Evolutionary conservation across 257 asterid genomes (phyloP).

Genomic region (Petrea volubilis): DNA sequence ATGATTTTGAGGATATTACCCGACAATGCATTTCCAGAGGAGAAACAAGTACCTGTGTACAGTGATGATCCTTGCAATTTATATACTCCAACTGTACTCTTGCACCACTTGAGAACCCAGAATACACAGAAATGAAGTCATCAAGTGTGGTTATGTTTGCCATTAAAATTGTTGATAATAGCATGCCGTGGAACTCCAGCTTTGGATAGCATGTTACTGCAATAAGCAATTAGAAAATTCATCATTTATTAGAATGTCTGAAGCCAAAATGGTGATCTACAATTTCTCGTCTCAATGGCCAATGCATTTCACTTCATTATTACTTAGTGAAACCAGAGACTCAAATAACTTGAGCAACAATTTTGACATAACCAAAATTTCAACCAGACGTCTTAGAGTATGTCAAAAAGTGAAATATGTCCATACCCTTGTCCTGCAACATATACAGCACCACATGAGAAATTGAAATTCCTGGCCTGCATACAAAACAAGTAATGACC

Average conservation of each 20-base stretch:
- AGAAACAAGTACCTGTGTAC: slow-evolving; percentile 71
- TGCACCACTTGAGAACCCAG: slow-evolving; percentile 88
- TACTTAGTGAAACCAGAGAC: slow-evolving; percentile 13
- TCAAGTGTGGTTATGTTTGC: slow-evolving; percentile 77
- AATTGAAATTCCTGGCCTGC: slow-evolving; percentile 98
- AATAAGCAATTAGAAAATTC: slow-evolving; percentile 20
- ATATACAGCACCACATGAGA: slow-evolving; percentile 93
- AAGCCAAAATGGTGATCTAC: neutral
- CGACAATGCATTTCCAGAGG: neutral
- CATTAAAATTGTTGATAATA: slow-evolving; percentile 92
- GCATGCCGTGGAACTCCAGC: slow-evolving; percentile 99
- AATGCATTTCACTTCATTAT: slow-evolving; percentile 10
- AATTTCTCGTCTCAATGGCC: slow-evolving; percentile 4
- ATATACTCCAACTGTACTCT: slow-evolving; percentile 95
- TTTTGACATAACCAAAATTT: neutral
- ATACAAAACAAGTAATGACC: slow-evolving; percentile 18
- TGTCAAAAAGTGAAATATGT: slow-evolving; percentile 9
- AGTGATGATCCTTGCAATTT: slow-evolving; percentile 84
- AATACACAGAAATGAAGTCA: slow-evolving; percentile 72
- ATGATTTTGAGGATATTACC: no score
- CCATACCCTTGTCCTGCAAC: slow-evolving; percentile 96
- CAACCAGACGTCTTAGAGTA: neutral
- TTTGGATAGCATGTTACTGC: slow-evolving; percentile 89
- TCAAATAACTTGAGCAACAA: neutral
- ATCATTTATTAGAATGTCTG: neutral